A percentile compares a stretch with the other conserved stretches of the same genome.
phyloP scores from a whole-genome alignment of 306 rosid genomes.

The Luffa acutangula region DNA sequence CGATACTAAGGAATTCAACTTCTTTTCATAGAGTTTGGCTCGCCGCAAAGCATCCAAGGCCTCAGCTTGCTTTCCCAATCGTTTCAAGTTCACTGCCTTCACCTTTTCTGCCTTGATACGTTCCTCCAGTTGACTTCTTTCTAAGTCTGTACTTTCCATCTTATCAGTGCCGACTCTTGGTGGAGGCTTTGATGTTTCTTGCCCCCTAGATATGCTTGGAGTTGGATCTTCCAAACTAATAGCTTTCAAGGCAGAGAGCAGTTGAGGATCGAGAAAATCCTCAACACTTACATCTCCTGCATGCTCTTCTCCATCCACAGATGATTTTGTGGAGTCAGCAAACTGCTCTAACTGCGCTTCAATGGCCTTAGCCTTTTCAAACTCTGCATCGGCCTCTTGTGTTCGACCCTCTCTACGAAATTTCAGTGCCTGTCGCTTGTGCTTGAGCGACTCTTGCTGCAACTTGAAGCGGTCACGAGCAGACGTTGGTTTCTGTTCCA shows the following conservation, averaged over 20 bases:
- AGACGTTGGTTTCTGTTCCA: constrained; percentile 37
- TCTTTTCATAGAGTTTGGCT: constrained; percentile 78
- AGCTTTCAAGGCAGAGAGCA: constrained; percentile 67
- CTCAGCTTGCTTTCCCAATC: constrained; percentile 87
- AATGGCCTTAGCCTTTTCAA: constrained; percentile 79
- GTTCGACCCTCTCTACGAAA: constrained; percentile 71
- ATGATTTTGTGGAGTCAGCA: constrained; percentile 27
- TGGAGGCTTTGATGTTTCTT: constrained; percentile 35
- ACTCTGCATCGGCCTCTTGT: constrained; percentile 82
- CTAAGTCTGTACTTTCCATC: constrained; percentile 31
- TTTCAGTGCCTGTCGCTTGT: constrained; percentile 85
- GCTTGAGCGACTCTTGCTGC: constrained; percentile 90
- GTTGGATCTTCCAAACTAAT: constrained; percentile 49
- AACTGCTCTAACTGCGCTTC: constrained; percentile 72
- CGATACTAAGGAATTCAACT: constrained; percentile 36
- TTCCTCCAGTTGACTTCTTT: constrained; percentile 66
- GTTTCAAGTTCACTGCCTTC: constrained; percentile 78
- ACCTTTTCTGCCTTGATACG: constrained; percentile 80
- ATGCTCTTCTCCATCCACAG: constrained; percentile 18
- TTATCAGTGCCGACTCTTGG: constrained; percentile 23
- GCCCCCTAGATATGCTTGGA: constrained; percentile 21
- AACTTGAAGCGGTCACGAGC: constrained; percentile 92
- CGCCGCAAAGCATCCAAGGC: constrained; percentile 85
- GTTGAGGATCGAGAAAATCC: constrained; percentile 95
- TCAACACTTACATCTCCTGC: constrained; percentile 49